phyloP scores from a whole-genome alignment of 2,329 filamentous ascomycete genomes.

The Periglandula ipomoeae region DNA sequence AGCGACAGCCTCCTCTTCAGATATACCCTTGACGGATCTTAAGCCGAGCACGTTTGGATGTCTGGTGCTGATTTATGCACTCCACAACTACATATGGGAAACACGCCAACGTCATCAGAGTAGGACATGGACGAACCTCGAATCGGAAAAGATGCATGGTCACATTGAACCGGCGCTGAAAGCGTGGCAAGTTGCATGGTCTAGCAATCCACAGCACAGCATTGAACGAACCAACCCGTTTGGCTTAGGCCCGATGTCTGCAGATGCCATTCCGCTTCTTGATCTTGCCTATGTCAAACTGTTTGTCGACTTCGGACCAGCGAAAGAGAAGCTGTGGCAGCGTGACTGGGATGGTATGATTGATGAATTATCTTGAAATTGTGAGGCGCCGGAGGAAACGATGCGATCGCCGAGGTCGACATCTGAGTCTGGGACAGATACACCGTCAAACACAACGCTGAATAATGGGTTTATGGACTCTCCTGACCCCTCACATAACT shows the following conservation, averaged over 20 bases:
- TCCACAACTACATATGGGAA: conserved; percentile 99
- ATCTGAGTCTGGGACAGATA: conserved; percentile 34
- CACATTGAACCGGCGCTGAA: conserved; percentile 90
- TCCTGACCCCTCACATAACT: conserved; percentile 36
- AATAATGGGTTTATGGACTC: conserved; percentile 42
- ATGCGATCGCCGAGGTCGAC: conserved; percentile 43
- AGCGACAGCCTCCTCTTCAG: conserved; percentile 14
- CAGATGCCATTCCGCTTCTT: conserved; percentile 82
- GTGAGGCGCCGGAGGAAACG: conserved; percentile 65
- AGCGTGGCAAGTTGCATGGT: conserved; percentile 92
- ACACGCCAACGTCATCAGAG: conserved; percentile 84
- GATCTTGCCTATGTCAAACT: conserved; percentile 88
- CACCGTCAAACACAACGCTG: no score
- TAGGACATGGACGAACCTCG: conserved; percentile 80
- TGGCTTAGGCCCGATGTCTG: conserved; percentile 71
- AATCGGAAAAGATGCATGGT: conserved; percentile 91
- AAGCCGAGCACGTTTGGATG: conserved; percentile 88
- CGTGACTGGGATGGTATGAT: conserved; percentile 89
- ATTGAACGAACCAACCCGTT: conserved; percentile 78
- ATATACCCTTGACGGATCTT: conserved; percentile 52
- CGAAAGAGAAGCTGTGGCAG: conserved; percentile 91
- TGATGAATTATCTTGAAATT: conserved; percentile 71
- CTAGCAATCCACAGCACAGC: conserved; percentile 74
- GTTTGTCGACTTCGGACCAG: conserved; percentile 85
- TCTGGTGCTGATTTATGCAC: conserved; percentile 80